Evolutionary conservation across 2,329 filamentous ascomycete genomes (phyloP).

Genomic region (Diaporthe vaccinii): DNA sequence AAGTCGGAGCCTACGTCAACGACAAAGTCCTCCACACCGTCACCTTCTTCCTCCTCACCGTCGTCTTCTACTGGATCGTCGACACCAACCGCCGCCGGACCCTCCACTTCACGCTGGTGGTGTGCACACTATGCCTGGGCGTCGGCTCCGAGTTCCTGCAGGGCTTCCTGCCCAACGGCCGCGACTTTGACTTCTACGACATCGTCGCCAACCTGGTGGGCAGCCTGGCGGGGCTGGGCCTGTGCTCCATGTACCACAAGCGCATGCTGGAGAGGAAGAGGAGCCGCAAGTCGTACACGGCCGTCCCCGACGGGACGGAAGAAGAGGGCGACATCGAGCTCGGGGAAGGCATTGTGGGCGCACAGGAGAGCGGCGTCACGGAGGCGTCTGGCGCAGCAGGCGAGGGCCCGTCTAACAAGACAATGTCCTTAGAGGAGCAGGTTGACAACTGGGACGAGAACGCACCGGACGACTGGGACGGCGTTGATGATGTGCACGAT

Average conservation of each 20-base stretch:
- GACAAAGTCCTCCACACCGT: conserved; percentile 91
- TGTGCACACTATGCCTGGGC: conserved; percentile 80
- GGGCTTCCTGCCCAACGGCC: conserved; percentile 79
- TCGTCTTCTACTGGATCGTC: conserved; percentile 95
- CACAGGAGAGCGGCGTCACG: conserved; percentile 76
- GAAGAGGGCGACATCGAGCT: conserved; percentile 77
- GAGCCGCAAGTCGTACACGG: conserved; percentile 78
- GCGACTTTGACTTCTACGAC: conserved; percentile 82
- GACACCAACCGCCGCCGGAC: conserved; percentile 90
- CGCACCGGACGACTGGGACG: conserved; percentile 69
- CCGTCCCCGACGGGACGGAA: conserved; percentile 75
- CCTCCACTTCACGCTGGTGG: conserved; percentile 83
- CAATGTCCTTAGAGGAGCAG: conserved; percentile 77
- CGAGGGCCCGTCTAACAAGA: conserved; percentile 47
- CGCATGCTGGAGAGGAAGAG: conserved; percentile 93
- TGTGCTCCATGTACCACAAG: conserved; percentile 94
- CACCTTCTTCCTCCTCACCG: conserved; percentile 91
- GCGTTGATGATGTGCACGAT: conserved; percentile 51
- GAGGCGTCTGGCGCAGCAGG: conserved; percentile 47
- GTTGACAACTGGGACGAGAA: conserved; percentile 97
- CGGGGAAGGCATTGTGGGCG: conserved; percentile 65
- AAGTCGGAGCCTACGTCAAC: conserved; percentile 74
- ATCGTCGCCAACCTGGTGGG: conserved; percentile 90
- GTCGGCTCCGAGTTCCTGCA: conserved; percentile 84
- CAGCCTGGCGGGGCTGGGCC: conserved; percentile 76